Percentiles rank a stretch among this genome's conserved stretches.
Conservation (phyloP, 345 rosid genomes). For the Eucalyptus brandiana region DNA sequence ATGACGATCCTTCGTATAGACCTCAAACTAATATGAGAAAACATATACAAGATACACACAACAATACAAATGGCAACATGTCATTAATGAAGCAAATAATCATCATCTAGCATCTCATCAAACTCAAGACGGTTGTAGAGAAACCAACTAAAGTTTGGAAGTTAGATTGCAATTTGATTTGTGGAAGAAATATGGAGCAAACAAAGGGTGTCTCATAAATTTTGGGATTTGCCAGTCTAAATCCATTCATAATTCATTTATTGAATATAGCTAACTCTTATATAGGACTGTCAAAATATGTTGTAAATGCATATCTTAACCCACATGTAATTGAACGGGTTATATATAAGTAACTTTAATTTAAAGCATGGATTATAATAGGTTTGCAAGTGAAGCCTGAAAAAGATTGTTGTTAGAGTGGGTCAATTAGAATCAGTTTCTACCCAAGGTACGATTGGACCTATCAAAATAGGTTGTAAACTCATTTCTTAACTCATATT, state of each 20-base stretch:
- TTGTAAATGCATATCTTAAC: too few species aligned
- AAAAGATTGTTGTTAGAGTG: not conserved
- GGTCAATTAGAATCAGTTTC: too few species aligned
- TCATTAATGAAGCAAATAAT: not conserved
- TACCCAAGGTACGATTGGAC: not conserved
- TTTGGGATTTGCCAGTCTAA: too few species aligned
- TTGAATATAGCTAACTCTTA: too few species aligned
- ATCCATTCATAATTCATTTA: too few species aligned
- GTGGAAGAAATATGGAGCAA: not conserved
- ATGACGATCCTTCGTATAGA: not conserved
- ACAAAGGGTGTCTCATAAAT: not conserved
- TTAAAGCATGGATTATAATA: too few species aligned
- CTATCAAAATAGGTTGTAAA: too few species aligned
- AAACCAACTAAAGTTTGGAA: not conserved
- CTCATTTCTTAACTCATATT: too few species aligned
- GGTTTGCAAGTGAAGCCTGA: not conserved
- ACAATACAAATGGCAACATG: not conserved
- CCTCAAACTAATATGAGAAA: not conserved
- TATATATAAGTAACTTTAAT: too few species aligned
- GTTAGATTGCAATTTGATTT: not conserved
- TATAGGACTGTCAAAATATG: not conserved
- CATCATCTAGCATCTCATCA: not conserved
- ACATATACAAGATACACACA: not conserved
- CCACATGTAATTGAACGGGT: too few species aligned
- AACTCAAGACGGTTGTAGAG: not conserved